Conservation (phyloP, 2,329 filamentous ascomycete genomes). For the Aspergillus ruber region DNA sequence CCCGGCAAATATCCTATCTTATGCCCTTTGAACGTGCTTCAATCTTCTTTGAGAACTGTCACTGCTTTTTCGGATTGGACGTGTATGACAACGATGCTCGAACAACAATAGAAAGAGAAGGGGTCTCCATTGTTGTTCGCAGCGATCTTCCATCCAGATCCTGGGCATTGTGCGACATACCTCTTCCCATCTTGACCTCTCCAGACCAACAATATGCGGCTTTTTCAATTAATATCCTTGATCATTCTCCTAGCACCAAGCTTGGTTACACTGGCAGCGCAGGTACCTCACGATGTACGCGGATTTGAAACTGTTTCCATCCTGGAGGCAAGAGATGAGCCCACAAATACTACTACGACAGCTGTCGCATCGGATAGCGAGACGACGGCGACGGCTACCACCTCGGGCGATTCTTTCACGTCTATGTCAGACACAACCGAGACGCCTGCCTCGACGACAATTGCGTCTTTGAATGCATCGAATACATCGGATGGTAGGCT, state of each 20-base stretch:
- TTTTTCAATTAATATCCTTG: conserved; percentile 7
- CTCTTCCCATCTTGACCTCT: not conserved
- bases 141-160: not conserved
- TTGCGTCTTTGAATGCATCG: conserved; percentile 19
- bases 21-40: no score
- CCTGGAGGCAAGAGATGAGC: conserved; percentile 5
- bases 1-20: no score
- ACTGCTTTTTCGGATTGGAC: not conserved
- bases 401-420: conserved; percentile 5
- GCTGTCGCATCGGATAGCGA: conserved; percentile 6
- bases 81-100: not conserved
- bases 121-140: not conserved
- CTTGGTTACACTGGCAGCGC: conserved; percentile 8
- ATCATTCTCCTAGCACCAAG: conserved; percentile 8
- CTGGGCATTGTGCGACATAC: not conserved
- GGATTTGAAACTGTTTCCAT: conserved; percentile 1
- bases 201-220: conserved; percentile 9
- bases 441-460: conserved; percentile 14
- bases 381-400: conserved; percentile 1
- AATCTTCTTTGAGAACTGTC: not conserved
- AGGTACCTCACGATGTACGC: conserved; percentile 6
- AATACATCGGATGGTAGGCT: conserved; percentile 10
- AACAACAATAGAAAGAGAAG: not conserved
- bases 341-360: conserved; percentile 8
- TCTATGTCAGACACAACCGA: conserved; percentile 7